A percentile compares a stretch with the other conserved stretches of the same genome.
phyloP scores from a whole-genome alignment of 2,329 filamentous ascomycete genomes.

The Aspergillus sergii region DNA sequence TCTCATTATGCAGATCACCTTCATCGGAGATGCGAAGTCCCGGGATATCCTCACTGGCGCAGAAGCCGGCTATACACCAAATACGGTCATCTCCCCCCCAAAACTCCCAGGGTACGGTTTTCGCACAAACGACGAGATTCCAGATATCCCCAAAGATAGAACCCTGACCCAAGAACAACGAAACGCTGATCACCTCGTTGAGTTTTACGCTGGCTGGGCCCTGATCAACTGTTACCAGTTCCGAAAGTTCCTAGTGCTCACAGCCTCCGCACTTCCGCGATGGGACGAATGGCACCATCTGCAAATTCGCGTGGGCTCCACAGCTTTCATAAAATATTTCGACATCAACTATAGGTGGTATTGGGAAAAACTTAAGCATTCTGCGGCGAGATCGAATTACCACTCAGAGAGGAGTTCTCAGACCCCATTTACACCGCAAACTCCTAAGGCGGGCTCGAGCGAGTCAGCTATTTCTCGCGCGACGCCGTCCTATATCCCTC shows the following conservation, averaged over 20 bases:
- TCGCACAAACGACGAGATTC: slow-evolving; percentile 26
- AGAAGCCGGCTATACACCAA: slow-evolving; percentile 26
- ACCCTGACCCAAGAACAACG: slow-evolving; percentile 29
- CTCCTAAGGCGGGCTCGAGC: slow-evolving; percentile 9
- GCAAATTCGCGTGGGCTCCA: slow-evolving; percentile 16
- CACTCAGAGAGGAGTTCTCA: neutral
- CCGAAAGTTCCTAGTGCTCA: slow-evolving; percentile 36
- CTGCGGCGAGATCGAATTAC: neutral
- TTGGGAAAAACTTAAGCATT: slow-evolving; percentile 17
- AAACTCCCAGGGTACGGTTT: slow-evolving; percentile 31
- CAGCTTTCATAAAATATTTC: slow-evolving; percentile 19
- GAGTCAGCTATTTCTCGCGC: neutral
- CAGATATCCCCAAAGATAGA: slow-evolving; percentile 24
- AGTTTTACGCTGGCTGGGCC: slow-evolving; percentile 43
- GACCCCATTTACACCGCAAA: slow-evolving; percentile 18
- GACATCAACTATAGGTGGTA: slow-evolving; percentile 15
- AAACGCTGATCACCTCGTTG: slow-evolving; percentile 40
- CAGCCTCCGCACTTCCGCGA: slow-evolving; percentile 22
- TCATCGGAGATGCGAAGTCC: neutral
- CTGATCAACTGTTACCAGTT: slow-evolving; percentile 35
- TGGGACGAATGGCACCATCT: slow-evolving; percentile 37
- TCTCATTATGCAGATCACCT: slow-evolving; percentile 27
- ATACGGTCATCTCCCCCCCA: slow-evolving; percentile 33
- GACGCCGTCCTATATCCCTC: neutral
- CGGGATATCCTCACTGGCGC: slow-evolving; percentile 25